Evolutionary conservation across 805 yeast genomes (phyloP), one percentile per base, ranked within the genome.

Genomic region (Pichia cephalocereana): DNA sequence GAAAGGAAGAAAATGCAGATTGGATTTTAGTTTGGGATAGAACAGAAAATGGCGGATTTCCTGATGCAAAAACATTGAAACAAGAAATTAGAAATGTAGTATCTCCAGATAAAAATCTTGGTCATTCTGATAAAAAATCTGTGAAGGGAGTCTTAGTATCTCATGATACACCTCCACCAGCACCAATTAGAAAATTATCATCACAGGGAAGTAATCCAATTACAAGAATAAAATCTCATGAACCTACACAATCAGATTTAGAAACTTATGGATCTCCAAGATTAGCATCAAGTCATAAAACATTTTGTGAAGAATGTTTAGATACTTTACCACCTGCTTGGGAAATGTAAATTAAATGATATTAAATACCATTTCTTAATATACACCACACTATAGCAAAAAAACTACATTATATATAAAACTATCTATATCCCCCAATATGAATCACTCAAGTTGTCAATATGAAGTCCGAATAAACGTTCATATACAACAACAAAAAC

Each of bases 61-160:
- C 96, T 0, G 96, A 89, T 61, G 79, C 91, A 17, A 89, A 88
- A 60, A 74, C 79, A 15, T 66, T 89, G 53, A 88, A 89, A 64
- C 81, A 80, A 50, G 68, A 75, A 45, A 77, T 88, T 6, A 65
- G 93, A 52, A 77, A 81, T 52, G 57, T 66, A 8, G 64, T 83
- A n/a, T 75, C 69, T 44, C 89, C 88, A 0, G 69, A 64, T 0
- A 66, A 69, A 12, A 59, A 66, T 14, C 64, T 86, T 53, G 89
- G 88, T 8, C 95, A 85, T 64, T 71, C 82, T 12, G 93, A 85
- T 50, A 48, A 44, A n/a, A 32, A 14, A 10, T 38, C 51, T 10
- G n/a, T 6, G 5, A 19, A 3, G 15, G 51, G 51, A 12, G 36
- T 34, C 1, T 28, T 48, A 18, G n/a, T 45, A 3, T 36, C 44